Evolutionary conservation across 208 protist genomes (phyloP), one percentile per base, ranked within the genome.

Genomic region (Angomonas ambiguus): DNA sequence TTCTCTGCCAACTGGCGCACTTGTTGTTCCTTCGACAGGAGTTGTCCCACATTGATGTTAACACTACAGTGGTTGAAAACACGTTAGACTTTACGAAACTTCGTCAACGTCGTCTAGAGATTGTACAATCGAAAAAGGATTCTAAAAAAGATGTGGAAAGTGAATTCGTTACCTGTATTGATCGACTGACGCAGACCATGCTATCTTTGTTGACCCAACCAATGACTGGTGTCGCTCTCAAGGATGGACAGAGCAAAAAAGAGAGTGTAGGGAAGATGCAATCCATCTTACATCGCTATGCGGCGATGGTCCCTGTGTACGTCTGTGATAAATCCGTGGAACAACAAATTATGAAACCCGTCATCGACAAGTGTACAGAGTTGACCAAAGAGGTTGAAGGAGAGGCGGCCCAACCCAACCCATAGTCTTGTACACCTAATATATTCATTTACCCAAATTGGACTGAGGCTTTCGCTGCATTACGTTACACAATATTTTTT

Each of bases 31-130:
- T 96, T 13, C 83, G 79, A 30, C 65, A 79, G 62, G 82, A 89
- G 69, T 70, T 96, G 20, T 76, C 83, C 24, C 74, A 74, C 34
- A 90, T 93, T 22, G 85, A 93, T 65, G 81, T 79, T 25, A 92
- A 88, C 66, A 93, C 93, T 45, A 85, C 80, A 2, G 87, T 93
- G 58, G 87, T 93, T 64, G 81, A 92, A 63, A 88, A 83, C 45
- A 65, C 67, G 58, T 77, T 93, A 56, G 82, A 83, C 72, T 78
- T 96, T 13, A 64, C 76, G 11, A 77, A 74, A 30, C 79, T 93
- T 65, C 76, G 86, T 56, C 66, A 84, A 45, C 76, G 81, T 27
- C 72, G 79, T n/a, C 53, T 96, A 31, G 78, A 83, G 51, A 85
- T 96, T 70, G 74, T 79, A 49, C 85, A 93, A 73, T 90, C 81